phyloP scores from a whole-genome alignment of 164 flowering plant genomes.

The Taxillus chinensis region DNA sequence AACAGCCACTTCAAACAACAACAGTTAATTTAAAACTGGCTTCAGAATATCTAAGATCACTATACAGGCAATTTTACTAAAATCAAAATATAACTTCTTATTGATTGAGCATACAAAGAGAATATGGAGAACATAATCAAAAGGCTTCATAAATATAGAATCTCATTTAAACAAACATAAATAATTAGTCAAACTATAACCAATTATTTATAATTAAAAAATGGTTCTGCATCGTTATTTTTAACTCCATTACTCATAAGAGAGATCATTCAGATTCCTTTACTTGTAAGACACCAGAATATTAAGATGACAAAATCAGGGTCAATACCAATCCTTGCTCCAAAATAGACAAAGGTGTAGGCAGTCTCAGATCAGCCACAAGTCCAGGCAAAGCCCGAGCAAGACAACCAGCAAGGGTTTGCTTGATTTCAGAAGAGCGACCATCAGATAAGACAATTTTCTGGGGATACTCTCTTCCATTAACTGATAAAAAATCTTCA shows the following conservation, averaged over 20 bases:
- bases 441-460: constrained; percentile 53
- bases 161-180: no score
- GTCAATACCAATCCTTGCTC: constrained; percentile 60
- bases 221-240: background rate
- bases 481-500: constrained; percentile 49
- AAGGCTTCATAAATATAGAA: no score
- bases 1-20: no score
- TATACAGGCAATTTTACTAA: no score
- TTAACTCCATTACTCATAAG: background rate
- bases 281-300: background rate
- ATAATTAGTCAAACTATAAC: no score
- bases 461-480: constrained; percentile 70
- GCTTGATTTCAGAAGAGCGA: constrained; percentile 79
- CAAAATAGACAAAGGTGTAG: constrained; percentile 49
- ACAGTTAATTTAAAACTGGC: no score
- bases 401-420: constrained; percentile 60
- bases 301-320: constrained; percentile 4
- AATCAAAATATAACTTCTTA: no score
- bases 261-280: background rate
- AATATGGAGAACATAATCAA: no score
- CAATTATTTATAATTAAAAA: background rate
- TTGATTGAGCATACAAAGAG: no score
- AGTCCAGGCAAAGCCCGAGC: constrained; percentile 59
- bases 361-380: constrained; percentile 46
- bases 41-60: no score